These are phyloP conservation scores for Oryza punctata DNA, from an alignment of 176 grass and related monocot species.

Conservation along the genomic window DNA sequence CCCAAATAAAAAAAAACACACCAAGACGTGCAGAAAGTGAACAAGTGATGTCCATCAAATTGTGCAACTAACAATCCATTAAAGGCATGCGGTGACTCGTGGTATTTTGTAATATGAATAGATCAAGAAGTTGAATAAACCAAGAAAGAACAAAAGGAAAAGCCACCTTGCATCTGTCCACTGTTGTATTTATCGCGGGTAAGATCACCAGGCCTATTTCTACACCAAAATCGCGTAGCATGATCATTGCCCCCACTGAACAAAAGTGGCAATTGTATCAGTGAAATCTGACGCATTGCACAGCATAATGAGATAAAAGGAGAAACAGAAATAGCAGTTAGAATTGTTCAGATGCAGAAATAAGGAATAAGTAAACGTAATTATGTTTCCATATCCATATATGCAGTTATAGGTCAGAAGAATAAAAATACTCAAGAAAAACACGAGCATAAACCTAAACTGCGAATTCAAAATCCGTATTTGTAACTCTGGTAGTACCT, in stretches of 20 bases:
- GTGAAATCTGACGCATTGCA: background rate
- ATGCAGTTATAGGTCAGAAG: conserved; percentile 22
- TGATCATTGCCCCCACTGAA: conserved; percentile 94
- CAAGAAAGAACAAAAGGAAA: conserved; percentile 20
- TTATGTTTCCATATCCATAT: conserved; percentile 9
- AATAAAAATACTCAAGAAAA: conserved; percentile 2
- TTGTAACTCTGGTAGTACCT: conserved; percentile 51
- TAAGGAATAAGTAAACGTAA: conserved; percentile 26
- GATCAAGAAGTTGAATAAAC: conserved; percentile 12
- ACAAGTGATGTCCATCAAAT: background rate
- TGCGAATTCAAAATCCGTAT: conserved; percentile 24
- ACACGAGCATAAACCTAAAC: background rate
- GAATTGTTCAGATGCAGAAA: conserved; percentile 7
- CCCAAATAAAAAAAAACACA: conserved; percentile 4
- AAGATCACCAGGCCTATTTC: conserved; percentile 95
- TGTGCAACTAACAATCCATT: conserved; percentile 1
- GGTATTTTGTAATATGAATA: background rate
- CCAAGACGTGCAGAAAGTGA: background rate
- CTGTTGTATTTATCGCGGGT: conserved; percentile 85
- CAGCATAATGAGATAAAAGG: background rate
- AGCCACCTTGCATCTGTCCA: conserved; percentile 67
- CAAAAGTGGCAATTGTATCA: conserved; percentile 33
- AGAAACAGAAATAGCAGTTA: background rate
- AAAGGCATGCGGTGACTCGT: background rate
- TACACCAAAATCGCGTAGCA: conserved; percentile 96